Evolutionary conservation across 441 rosid genomes (phyloP), one percentile per base, ranked within the genome.

Genomic region (Pelargonium myrrhifolium): DNA sequence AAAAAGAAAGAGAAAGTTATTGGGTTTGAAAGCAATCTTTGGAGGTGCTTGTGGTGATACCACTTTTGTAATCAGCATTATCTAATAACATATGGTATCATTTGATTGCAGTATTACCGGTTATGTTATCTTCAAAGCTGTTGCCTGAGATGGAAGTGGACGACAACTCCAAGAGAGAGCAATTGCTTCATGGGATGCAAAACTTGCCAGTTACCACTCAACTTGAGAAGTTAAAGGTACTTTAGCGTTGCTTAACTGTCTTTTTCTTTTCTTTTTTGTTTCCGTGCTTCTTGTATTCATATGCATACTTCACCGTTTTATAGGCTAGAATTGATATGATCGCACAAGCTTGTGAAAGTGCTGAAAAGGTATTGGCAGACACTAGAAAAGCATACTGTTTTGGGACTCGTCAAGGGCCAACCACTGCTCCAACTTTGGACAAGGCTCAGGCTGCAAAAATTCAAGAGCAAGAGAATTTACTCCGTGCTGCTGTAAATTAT

Each of bases 81-180:
- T n/a, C 35, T 39, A 8, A 49, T 64, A 26, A 26, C 12, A 24
- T 11, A 62, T 71, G 28, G 24, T 21, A 39, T 64, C 42, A 40
- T 58, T 45, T 71, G 73, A 53, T 65, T 76, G 72, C 84, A 95
- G 98, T 90, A 81, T 83, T 95, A 49, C 99, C 98, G 0, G 97
- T 95, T 75, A 95, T 95, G 99, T 79, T 95, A 68, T 92, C 99
- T 17, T 82, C 99, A 1, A 95, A 95, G 79, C 75, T 89, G 75
- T 77, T 92, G 39, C 97, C 96, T 1, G 97, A 92, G 86, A 95
- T 92, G 96, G 99, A 95, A 85, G 62, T 73, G 60, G 93, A 92
- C 68, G 93, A 95, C 67, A 95, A 83, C 62, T 75, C 81, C 35
- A 90, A 89, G 82, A 87, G 86, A 71, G 98, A 90, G 75, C 97